Evolutionary conservation across 2,329 filamentous ascomycete genomes (phyloP).

Genomic region (Neopestalotiopsis sp.): DNA sequence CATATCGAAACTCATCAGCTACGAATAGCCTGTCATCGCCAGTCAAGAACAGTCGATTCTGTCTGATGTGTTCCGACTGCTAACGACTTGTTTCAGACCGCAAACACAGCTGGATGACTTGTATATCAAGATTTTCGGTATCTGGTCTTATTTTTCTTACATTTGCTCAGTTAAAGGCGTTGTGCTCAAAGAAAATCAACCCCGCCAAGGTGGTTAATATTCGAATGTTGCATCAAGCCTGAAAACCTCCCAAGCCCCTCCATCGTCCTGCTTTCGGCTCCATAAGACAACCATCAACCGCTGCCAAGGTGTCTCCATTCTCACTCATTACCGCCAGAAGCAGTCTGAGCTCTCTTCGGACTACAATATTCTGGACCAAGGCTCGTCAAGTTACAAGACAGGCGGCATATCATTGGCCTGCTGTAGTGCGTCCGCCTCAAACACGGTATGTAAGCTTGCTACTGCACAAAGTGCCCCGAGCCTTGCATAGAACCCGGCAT

Average conservation of each 20-base stretch:
- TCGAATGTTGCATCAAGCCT: background rate
- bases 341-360: conserved; percentile 8
- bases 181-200: background rate
- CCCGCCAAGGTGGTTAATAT: background rate
- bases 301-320: conserved; percentile 11
- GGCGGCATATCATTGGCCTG: conserved; percentile 4
- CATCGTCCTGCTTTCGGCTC: background rate
- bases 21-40: background rate
- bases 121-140: background rate
- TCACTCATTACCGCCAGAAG: background rate
- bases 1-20: background rate
- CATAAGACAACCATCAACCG: background rate
- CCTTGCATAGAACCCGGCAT: background rate
- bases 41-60: background rate
- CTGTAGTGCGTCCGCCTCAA: conserved; percentile 16
- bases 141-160: background rate
- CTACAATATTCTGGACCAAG: background rate
- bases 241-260: background rate
- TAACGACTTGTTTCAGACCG: background rate
- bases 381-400: background rate
- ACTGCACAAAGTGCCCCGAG: background rate
- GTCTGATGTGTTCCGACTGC: background rate
- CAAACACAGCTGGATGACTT: background rate
- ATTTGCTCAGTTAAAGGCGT: background rate
- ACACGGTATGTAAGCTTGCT: conserved; percentile 17